These are phyloP conservation scores for Cordyceps cateniannulata DNA, from an alignment of 2,329 filamentous ascomycete species.

Conservation along the genomic window DNA sequence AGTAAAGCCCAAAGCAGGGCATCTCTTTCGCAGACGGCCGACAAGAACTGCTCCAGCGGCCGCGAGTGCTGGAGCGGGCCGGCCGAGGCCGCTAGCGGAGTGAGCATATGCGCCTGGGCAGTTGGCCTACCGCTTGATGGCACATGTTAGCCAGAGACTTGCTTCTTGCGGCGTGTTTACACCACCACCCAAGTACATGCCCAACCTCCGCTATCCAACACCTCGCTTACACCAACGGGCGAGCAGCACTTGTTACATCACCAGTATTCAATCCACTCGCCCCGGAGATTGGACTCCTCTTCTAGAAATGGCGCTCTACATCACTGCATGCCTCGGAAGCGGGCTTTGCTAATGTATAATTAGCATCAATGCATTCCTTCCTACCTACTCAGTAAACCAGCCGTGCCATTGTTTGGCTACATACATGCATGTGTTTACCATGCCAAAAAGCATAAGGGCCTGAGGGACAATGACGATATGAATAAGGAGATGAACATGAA, in stretches of 20 bases:
- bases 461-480: too few species aligned
- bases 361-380: slow-evolving; percentile 6
- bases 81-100: slow-evolving; percentile 16
- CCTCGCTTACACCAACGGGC: not conserved
- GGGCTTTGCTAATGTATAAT: too few species aligned
- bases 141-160: slow-evolving; percentile 7
- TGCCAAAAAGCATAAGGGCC: not conserved
- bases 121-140: slow-evolving; percentile 7
- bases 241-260: too few species aligned
- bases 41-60: not conserved
- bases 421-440: not conserved
- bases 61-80: not conserved
- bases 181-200: not conserved
- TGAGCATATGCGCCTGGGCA: not conserved
- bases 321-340: too few species aligned
- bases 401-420: not conserved
- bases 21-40: too few species aligned
- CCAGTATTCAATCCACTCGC: not conserved
- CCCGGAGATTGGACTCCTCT: slow-evolving; percentile 13
- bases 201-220: slow-evolving; percentile 13
- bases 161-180: not conserved
- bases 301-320: slow-evolving; percentile 10
- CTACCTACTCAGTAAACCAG: too few species aligned
- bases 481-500: too few species aligned
- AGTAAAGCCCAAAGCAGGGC: too few species aligned